Evolutionary conservation across 75 land plant genomes (phyloP).

Genomic region (Sequoiadendron giganteum): DNA sequence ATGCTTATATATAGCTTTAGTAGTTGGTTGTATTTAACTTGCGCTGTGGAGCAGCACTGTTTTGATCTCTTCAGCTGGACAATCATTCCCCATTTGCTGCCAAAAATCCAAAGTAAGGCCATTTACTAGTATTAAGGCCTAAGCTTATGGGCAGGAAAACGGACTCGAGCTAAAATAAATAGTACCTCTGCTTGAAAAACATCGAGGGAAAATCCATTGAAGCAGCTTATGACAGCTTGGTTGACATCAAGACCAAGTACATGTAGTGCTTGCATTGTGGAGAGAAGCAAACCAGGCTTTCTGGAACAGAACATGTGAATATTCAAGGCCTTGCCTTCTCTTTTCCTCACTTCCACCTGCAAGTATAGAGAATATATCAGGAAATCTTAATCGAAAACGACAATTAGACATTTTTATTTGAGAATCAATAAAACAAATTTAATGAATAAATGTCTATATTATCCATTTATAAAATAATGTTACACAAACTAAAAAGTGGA

Average conservation of each 20-base stretch:
- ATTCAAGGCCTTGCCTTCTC: conserved; percentile 2
- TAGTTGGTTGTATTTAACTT: background rate
- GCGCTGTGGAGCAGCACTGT: conserved; percentile 22
- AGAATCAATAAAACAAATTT: no score
- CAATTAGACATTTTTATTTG: no score
- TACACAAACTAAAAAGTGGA: no score
- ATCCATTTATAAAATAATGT: no score
- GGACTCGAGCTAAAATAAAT: background rate
- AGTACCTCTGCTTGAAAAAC: background rate
- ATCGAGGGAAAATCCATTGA: background rate
- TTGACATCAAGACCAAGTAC: background rate
- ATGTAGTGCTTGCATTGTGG: background rate
- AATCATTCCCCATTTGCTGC: conserved; percentile 27
- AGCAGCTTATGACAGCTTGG: background rate
- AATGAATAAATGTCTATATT: no score
- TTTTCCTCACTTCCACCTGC: conserved; percentile 6
- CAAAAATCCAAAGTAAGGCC: background rate
- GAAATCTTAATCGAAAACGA: no score
- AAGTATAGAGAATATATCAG: no score
- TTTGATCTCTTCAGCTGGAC: conserved; percentile 45
- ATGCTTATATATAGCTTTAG: no score
- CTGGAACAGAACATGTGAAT: background rate
- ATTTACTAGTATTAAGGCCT: background rate
- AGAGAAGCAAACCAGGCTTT: background rate
- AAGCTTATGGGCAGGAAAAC: no score